A percentile compares a stretch with the other conserved stretches of the same genome.
Evolutionary conservation across 1,139 yeast genomes (phyloP).

Genomic region (Nematodospora anomalae): DNA sequence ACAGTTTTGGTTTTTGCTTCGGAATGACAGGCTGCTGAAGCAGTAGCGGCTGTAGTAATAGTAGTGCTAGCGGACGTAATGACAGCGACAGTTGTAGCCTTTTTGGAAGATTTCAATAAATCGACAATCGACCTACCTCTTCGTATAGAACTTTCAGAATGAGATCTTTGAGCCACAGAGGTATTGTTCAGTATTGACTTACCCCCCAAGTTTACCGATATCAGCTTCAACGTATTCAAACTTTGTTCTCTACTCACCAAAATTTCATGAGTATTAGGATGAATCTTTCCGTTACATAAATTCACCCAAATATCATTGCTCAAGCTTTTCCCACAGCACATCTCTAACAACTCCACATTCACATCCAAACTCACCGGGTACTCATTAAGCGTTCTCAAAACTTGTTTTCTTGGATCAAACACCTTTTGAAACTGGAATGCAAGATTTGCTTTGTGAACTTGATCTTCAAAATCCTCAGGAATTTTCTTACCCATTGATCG

Average conservation of each 20-base stretch:
- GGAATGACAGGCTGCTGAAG: too few species aligned
- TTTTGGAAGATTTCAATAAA: conserved; percentile 9
- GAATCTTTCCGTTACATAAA: conserved; percentile 64
- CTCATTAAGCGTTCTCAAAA: conserved; percentile 58
- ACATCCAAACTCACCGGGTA: conserved; percentile 42
- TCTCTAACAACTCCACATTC: conserved; percentile 43
- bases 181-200: neutral
- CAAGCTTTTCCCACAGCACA: conserved; percentile 64
- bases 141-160: conserved; percentile 10
- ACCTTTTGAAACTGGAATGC: conserved; percentile 90
- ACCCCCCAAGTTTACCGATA: conserved; percentile 20
- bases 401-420: conserved; percentile 58
- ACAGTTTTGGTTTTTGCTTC: conserved; percentile 5
- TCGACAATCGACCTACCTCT: conserved; percentile 13
- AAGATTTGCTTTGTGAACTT: conserved; percentile 64
- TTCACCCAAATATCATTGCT: conserved; percentile 47
- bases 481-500: conserved; percentile 63
- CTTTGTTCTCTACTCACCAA: conserved; percentile 50
- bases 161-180: conserved; percentile 6
- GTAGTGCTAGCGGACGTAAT: too few species aligned
- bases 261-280: conserved; percentile 59
- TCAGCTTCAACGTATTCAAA: conserved; percentile 24
- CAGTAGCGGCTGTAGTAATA: neutral
- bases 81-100: neutral
- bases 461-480: conserved; percentile 60